Base-by-base conservation (phyloP, 1,284 basidiomycete species). In the Entoloma clypeatum region DNA sequence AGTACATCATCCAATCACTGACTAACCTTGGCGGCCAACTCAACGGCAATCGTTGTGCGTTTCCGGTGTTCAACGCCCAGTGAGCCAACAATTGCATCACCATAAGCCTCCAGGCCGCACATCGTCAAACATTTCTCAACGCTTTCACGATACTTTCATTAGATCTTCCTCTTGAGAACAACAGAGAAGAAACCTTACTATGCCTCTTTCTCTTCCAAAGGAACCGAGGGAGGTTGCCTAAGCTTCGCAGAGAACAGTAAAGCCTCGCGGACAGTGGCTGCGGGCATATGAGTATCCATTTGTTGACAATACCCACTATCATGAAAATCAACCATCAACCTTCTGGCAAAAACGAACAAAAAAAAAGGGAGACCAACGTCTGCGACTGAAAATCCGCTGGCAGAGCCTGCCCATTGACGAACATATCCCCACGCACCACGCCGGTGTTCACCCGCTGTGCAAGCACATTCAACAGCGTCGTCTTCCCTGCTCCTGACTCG, bases 251-350 rank as follows among this genome's bases (percentile, higher is more conserved):
- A 88, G 67, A 94, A 92, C 16, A 77, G 64, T 0, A 96, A 65
- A 0, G 92, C 87, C 56, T 96, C 92, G 19, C 89, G 76, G 5
- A 95, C 91, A 5, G 84, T 87, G n/a, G 72, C 68, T 9, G 75
- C 79, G 1, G 75, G 65, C n/a, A 84, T 62, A 56, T 90, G 86
- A 0, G 82, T 80, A 63, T 92, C 89, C 66, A 80, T 82, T 57
- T 92, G 88, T 55, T 90, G 86, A 41, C 79, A 82, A 55, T 91
- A 91, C 0, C 84, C 86, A 13, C 71, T 75, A 33, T 46, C 48
- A 34, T 31, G 46, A 40, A 41, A 47, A 41, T 6, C 4, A 2
- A 11, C 54, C 18, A 9, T 5, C 6, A 19, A 14, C 26, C 5
- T 34, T 14, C 27, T 9, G 10, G 17, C 7, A 28, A 7, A n/a